Evolutionary conservation across 139 green algal genomes (phyloP).

Genomic region (Tetraselmis striata): DNA sequence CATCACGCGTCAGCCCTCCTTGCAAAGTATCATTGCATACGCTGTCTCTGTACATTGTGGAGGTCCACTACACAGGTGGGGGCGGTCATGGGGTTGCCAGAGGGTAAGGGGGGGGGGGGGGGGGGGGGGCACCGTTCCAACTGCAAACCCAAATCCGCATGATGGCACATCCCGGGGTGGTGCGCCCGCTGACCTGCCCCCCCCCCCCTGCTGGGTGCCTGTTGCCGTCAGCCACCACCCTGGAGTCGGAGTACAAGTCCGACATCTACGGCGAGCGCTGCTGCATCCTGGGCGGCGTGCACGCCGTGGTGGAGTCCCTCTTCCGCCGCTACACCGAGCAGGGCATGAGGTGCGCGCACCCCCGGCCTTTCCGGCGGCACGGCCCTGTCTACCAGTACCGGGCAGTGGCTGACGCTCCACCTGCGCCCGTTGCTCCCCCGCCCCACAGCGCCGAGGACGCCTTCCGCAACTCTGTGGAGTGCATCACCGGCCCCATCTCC

Average conservation of each 20-base stretch:
- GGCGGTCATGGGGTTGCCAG: too few species aligned
- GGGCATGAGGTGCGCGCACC: conserved; percentile 66
- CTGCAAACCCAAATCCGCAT: too few species aligned
- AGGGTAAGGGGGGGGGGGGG: too few species aligned
- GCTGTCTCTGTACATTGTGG: too few species aligned
- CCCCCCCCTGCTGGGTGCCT: neutral
- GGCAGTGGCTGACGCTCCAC: neutral
- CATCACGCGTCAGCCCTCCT: too few species aligned
- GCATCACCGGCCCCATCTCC: conserved; percentile 94
- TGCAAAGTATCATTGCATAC: too few species aligned
- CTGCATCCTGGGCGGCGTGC: conserved; percentile 95
- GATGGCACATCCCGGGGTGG: too few species aligned
- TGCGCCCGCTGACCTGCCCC: neutral
- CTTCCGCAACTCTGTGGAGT: conserved; percentile 94
- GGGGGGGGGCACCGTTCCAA: too few species aligned
- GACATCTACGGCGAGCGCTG: conserved; percentile 99
- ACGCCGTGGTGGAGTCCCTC: conserved; percentile 96
- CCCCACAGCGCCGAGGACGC: conserved; percentile 76
- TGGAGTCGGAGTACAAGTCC: conserved; percentile 97
- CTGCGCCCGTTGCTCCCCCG: neutral
- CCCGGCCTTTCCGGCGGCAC: too few species aligned
- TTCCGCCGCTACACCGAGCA: conserved; percentile 85
- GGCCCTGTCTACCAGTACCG: too few species aligned
- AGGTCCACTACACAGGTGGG: too few species aligned
- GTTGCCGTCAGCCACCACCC: conserved; percentile 66